Percentiles rank a stretch among this genome's conserved stretches.
phyloP scores from a whole-genome alignment of 2,329 filamentous ascomycete species.

The Akanthomyces uredinophilus region DNA sequence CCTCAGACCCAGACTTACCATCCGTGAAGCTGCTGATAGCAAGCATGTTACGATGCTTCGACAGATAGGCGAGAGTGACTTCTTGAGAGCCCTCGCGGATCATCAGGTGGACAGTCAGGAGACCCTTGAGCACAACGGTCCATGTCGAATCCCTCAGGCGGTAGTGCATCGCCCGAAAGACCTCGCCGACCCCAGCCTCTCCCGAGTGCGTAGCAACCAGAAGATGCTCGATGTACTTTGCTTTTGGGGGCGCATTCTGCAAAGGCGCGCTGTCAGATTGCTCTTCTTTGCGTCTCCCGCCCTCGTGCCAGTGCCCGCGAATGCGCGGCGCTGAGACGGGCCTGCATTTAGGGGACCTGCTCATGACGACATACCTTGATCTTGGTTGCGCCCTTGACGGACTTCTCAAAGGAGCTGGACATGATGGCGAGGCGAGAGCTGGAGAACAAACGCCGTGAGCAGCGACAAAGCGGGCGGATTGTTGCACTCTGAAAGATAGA shows the following conservation, averaged over 20 bases:
- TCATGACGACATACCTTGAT: constrained; percentile 62
- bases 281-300: not conserved
- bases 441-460: constrained; percentile 15
- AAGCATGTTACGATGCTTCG: constrained; percentile 75
- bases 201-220: constrained; percentile 90
- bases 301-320: not conserved
- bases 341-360: not conserved
- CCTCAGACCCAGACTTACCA: constrained; percentile 50
- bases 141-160: constrained; percentile 92
- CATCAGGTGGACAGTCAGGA: constrained; percentile 96
- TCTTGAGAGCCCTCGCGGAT: constrained; percentile 90
- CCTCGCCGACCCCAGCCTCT: constrained; percentile 89
- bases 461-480: not conserved
- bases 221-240: constrained; percentile 99
- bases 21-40: constrained; percentile 90
- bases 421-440: constrained; percentile 39
- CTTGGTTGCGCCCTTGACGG: constrained; percentile 97
- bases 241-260: constrained; percentile 91
- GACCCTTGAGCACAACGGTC: constrained; percentile 98
- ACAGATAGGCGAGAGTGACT: constrained; percentile 78
- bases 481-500: constrained; percentile 11
- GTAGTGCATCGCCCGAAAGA: constrained; percentile 87
- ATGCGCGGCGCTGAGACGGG: not conserved
- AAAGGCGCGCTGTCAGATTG: constrained; percentile 1
- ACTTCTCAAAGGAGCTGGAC: constrained; percentile 95